Base-by-base conservation (phyloP, 345 rosid genomes). In the Moricandia arvensis region DNA sequence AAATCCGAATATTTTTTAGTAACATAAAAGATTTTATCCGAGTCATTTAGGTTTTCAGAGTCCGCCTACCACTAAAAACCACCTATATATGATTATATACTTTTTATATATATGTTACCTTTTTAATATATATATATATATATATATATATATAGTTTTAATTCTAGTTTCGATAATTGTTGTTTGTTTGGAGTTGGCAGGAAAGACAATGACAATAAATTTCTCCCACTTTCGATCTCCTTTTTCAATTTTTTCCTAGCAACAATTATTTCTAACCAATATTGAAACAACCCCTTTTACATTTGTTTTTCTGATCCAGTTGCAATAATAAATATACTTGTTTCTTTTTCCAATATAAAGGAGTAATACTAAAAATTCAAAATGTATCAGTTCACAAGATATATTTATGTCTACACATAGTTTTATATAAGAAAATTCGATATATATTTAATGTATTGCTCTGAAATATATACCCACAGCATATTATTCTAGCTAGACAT, bases 131-230 rank as follows among this genome's bases (percentile, higher is more conserved):
- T 29, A 59, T 16, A 21, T 21, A 21, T 21, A 21, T 21, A 21
- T n/a, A n/a, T n/a, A n/a, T n/a, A n/a, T n/a, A n/a, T n/a, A 58
- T 33, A 58, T 16, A 15, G 31, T 15, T 24, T 21, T 51, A 26
- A 35, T 2, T 61, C 16, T 34, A 34, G 43, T 49, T 26, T 7
- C 47, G 57, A 51, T 33, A 61, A 75, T 60, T 61, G 55, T 77
- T 59, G 68, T 65, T 71, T 31, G 73, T 71, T 77, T 71, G 73
- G 76, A 66, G 77, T 66, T 78, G 77, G 77, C 63, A 66, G 69
- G 73, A 59, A 72, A 60, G 58, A 60, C 27, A 59, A 17, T 66
- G 51, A 16, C 73, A 66, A 59, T 38, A n/a, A 78, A 66, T 17
- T n/a, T 63, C 31, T 51, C 69, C 59, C 61, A 2, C 35, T 4